Conservation (phyloP, 1,284 basidiomycete genomes). For the Porphyrellus sp. region DNA sequence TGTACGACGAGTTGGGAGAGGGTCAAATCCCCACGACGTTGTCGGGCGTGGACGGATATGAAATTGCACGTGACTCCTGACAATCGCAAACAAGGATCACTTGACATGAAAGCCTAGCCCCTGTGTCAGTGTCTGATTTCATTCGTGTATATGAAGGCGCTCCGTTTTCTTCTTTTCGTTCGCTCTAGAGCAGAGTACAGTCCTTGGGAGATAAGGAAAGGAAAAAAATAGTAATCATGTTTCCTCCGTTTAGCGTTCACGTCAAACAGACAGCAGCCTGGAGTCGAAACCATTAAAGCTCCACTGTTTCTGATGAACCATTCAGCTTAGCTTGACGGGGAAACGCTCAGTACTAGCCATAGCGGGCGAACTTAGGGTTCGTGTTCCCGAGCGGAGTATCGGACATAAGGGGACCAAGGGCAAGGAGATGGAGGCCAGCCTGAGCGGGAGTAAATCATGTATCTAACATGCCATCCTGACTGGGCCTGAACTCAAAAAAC, state of each 20-base stretch:
- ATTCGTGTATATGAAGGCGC: background rate
- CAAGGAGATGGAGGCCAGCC: background rate
- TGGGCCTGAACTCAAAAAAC: constrained; percentile 1
- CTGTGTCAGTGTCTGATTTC: background rate
- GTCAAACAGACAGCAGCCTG: background rate
- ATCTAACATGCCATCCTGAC: background rate
- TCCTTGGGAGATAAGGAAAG: background rate
- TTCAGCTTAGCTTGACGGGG: background rate
- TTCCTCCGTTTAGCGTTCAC: background rate
- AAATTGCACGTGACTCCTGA: constrained; percentile 22
- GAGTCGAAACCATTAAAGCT: background rate
- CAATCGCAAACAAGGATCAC: background rate
- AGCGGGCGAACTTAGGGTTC: background rate
- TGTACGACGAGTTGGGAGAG: background rate
- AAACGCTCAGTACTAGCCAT: background rate
- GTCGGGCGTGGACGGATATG: constrained; percentile 20
- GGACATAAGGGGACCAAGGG: constrained; percentile 1
- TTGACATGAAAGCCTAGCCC: background rate
- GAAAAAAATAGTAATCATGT: too few species aligned
- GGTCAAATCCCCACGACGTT: background rate
- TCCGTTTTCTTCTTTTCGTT: background rate
- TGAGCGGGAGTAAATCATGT: background rate
- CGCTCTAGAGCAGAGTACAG: background rate
- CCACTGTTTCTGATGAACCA: background rate
- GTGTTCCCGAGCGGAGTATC: background rate